These are phyloP conservation scores for Oryza nivara DNA, from an alignment of 176 grass and related monocot species.

Conservation along the genomic window DNA sequence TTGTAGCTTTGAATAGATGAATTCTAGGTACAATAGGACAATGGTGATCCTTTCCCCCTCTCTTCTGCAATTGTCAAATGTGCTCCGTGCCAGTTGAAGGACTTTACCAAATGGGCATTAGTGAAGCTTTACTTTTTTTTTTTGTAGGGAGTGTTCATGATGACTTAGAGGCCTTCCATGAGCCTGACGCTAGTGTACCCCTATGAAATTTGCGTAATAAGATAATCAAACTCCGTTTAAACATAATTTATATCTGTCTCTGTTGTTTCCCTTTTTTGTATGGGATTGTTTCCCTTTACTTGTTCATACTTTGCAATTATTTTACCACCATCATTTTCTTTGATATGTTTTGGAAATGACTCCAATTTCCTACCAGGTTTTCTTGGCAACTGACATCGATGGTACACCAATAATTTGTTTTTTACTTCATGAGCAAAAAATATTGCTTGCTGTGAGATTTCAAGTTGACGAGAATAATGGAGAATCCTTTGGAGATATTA, in stretches of 20 bases:
- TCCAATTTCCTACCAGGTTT: slow-evolving; percentile 62
- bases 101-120: neutral
- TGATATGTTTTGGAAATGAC: slow-evolving; percentile 38
- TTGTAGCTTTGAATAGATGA: slow-evolving; percentile 13
- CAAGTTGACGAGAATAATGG: slow-evolving; percentile 60
- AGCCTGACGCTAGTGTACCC: neutral
- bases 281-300: slow-evolving; percentile 6
- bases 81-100: neutral
- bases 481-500: slow-evolving; percentile 69
- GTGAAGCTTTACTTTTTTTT: slow-evolving; percentile 3
- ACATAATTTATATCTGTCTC: slow-evolving; percentile 19
- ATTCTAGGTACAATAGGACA: neutral
- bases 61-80: neutral
- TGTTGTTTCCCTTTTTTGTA: slow-evolving; percentile 12
- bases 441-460: slow-evolving; percentile 80
- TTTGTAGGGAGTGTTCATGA: slow-evolving; percentile 11
- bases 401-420: slow-evolving; percentile 81
- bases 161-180: neutral
- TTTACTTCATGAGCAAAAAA: slow-evolving; percentile 77
- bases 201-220: neutral
- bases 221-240: neutral
- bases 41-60: neutral
- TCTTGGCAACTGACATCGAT: slow-evolving; percentile 93
- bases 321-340: slow-evolving; percentile 10
- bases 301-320: slow-evolving; percentile 7